phyloP scores from a whole-genome alignment of 73 alveolate genomes.

The Paraurostyla sp. region DNA sequence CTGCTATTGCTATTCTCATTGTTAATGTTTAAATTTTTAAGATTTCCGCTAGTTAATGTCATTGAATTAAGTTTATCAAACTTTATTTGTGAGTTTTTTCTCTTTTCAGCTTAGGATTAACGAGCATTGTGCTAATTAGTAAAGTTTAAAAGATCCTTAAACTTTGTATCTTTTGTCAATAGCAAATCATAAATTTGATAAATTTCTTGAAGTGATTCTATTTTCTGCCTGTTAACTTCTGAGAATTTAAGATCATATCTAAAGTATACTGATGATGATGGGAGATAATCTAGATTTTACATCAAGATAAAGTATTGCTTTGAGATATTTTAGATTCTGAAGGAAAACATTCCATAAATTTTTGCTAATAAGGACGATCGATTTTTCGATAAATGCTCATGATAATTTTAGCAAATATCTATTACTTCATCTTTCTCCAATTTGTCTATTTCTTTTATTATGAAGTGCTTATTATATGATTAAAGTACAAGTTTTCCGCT shows the following conservation, averaged over 20 bases:
- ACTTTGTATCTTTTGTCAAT: neutral
- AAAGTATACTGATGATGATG: neutral
- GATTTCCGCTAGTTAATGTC: too few relatives aligned
- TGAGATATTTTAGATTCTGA: neutral
- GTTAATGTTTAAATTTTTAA: too few relatives aligned
- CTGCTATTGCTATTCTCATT: too few relatives aligned
- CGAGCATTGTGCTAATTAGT: too few relatives aligned
- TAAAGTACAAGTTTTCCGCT: neutral
- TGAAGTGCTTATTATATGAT: neutral
- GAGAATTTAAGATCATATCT: constrained; percentile 26
- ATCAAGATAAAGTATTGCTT: neutral
- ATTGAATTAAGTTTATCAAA: too few relatives aligned
- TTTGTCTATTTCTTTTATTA: neutral
- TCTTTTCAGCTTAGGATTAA: too few relatives aligned
- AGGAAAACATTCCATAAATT: neutral
- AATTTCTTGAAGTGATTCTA: neutral
- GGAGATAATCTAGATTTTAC: constrained; percentile 14
- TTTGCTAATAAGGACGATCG: neutral
- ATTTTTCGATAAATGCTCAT: neutral
- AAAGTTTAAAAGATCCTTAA: neutral
- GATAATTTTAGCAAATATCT: neutral
- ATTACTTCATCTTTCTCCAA: neutral
- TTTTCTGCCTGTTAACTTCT: constrained; percentile 6
- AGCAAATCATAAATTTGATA: neutral
- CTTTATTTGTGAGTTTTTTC: too few relatives aligned